Base-by-base conservation (phyloP, 441 rosid genomes). In the Populus tomentosa region DNA sequence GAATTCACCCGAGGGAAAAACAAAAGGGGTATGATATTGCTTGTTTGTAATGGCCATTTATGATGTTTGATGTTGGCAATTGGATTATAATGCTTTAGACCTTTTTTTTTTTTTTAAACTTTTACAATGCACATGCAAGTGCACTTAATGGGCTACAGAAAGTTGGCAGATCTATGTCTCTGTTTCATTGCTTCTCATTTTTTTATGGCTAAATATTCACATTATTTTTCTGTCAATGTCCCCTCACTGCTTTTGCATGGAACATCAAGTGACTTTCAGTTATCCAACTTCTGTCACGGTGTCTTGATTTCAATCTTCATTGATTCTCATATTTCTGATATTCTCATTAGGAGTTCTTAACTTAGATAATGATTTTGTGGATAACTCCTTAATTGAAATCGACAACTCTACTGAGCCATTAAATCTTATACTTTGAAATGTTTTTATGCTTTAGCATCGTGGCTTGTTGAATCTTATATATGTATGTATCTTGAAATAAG, bases 1-100 rank as follows among this genome's bases (percentile, higher is more conserved):
- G 97, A 93, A 38, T 91, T 82, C 74, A 72, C 93, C 26, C 87
- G 87, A 28, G 86, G 86, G 7, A 91, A 84, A 88, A 94, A 93
- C 81, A 94, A 83, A 70, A 84, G 85, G 78, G 89, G 91, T 85
- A 81, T 70, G 77, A 4, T 30, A 38, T 26, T 16, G 10, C 30
- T 42, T 4, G 30, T 40, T 6, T 18, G 10, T 69, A 9, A 7
- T 18, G 11, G 1, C 30, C 24, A 35, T 33, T n/a, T 32, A 32
- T 68, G 35, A 13, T 33, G 2, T 68, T 35, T 61, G 24, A 61
- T 61, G 26, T 23, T 61, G 2, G 8, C 62, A 18, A n/a, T 20
- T 56, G 62, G 62, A 6, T 56, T 56, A n/a, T 56, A 56, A 30
- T 26, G 35, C 33, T 26, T 7, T 13, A 26, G 68, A 30, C 68